phyloP scores from a whole-genome alignment of 495 filamentous ascomycete species.

The Penicillium mononematosum region DNA sequence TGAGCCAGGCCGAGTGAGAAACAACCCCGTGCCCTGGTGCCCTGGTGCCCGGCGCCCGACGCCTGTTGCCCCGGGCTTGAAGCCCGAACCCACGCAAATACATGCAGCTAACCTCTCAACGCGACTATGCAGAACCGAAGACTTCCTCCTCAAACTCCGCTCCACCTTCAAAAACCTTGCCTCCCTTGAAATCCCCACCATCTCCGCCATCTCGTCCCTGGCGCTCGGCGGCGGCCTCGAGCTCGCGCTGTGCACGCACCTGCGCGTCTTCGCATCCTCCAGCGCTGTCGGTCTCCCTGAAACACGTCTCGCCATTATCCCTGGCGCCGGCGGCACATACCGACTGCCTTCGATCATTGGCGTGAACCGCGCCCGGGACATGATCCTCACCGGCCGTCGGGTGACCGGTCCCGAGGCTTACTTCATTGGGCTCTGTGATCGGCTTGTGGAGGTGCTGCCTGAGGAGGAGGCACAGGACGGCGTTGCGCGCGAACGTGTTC shows the following conservation, averaged over 20 bases:
- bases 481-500: slow-evolving; percentile 59
- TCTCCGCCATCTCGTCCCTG: slow-evolving; percentile 73
- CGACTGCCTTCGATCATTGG: slow-evolving; percentile 79
- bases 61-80: not conserved
- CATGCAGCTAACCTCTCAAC: not conserved
- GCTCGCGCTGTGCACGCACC: slow-evolving; percentile 78
- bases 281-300: slow-evolving; percentile 82
- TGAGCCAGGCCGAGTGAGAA: slow-evolving; percentile 66
- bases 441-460: slow-evolving; percentile 70
- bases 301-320: slow-evolving; percentile 87
- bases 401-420: slow-evolving; percentile 78
- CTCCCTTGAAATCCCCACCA: slow-evolving; percentile 78
- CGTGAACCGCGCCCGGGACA: slow-evolving; percentile 67
- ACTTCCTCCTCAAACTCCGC: slow-evolving; percentile 75
- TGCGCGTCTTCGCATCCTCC: slow-evolving; percentile 76
- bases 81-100: not conserved
- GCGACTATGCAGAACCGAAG: slow-evolving; percentile 54
- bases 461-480: slow-evolving; percentile 53
- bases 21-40: not conserved
- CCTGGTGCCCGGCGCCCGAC: not conserved
- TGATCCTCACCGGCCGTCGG: slow-evolving; percentile 81
- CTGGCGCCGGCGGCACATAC: slow-evolving; percentile 90
- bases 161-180: slow-evolving; percentile 66
- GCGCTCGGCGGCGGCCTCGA: slow-evolving; percentile 93
- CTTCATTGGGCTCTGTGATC: slow-evolving; percentile 77